phyloP scores from a whole-genome alignment of 2,329 filamentous ascomycete genomes.

The Exophiala spinifera region DNA sequence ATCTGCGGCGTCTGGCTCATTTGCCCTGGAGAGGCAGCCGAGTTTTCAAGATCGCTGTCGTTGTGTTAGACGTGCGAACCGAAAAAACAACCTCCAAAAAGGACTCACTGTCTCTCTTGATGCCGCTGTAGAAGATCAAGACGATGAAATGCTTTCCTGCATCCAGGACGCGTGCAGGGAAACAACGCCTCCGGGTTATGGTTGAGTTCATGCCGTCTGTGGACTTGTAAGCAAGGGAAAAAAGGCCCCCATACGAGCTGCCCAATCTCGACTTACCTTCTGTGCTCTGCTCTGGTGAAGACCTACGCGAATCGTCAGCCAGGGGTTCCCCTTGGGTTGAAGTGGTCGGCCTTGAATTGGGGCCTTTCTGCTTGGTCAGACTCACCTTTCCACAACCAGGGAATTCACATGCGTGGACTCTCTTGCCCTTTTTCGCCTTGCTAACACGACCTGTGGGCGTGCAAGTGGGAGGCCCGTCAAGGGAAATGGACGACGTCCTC shows the following conservation, averaged over 20 bases:
- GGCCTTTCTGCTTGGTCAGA: conserved; percentile 7
- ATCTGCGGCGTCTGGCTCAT: conserved; percentile 19
- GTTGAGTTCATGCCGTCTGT: conserved; percentile 49
- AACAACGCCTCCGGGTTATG: conserved; percentile 49
- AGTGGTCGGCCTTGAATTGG: conserved; percentile 7
- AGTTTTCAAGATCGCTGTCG: conserved; percentile 23
- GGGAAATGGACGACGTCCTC: conserved; percentile 28
- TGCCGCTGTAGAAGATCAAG: conserved; percentile 47
- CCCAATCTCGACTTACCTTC: conserved; percentile 30
- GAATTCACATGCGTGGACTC: conserved; percentile 48
- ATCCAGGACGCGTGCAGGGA: conserved; percentile 42
- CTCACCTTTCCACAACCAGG: conserved; percentile 49
- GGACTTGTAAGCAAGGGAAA: conserved; percentile 5
- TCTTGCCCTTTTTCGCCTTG: conserved; percentile 53
- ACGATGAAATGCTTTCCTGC: conserved; percentile 49
- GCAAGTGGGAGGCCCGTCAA: conserved; percentile 39
- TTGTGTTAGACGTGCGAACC: conserved; percentile 5
- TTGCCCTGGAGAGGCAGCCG: conserved; percentile 12
- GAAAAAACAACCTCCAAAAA: neutral
- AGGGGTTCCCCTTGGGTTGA: conserved; percentile 10
- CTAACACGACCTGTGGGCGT: conserved; percentile 51
- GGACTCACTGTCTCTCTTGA: conserved; percentile 50
- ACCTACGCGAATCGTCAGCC: conserved; percentile 36
- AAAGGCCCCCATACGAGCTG: conserved; percentile 1
- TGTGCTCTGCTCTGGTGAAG: conserved; percentile 51